A percentile compares a stretch with the other conserved stretches of the same genome.
Evolutionary conservation across 2,329 filamentous ascomycete genomes (phyloP).

Genomic region (Knufia fluminis): DNA sequence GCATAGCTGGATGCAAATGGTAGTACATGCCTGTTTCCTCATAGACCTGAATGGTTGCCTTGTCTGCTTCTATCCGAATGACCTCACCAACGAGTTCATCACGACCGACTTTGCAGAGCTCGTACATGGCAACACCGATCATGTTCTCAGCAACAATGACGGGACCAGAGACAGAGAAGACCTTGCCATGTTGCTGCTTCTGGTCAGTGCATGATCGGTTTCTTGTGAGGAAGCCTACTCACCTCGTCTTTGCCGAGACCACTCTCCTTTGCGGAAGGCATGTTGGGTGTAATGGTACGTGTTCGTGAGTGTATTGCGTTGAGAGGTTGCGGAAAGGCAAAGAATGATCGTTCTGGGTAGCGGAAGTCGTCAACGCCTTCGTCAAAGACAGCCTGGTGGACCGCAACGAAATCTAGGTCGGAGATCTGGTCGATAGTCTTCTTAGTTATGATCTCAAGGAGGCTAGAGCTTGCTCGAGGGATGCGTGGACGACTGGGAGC

Average conservation of each 20-base stretch:
- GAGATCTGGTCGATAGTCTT: slow-evolving; percentile 39
- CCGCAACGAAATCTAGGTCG: slow-evolving; percentile 18
- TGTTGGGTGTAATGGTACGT: slow-evolving; percentile 30
- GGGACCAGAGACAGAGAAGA: slow-evolving; percentile 70
- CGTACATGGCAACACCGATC: slow-evolving; percentile 99
- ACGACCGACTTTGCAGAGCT: slow-evolving; percentile 88
- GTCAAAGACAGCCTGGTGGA: slow-evolving; percentile 21
- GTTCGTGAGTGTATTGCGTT: slow-evolving; percentile 23
- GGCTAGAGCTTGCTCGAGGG: slow-evolving; percentile 18
- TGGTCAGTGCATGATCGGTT: not conserved
- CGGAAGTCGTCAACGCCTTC: slow-evolving; percentile 35
- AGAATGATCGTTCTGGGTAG: slow-evolving; percentile 31
- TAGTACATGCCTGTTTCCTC: slow-evolving; percentile 73
- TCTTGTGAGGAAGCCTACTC: not conserved
- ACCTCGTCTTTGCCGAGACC: slow-evolving; percentile 31
- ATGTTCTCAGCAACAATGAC: slow-evolving; percentile 97
- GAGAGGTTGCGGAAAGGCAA: slow-evolving; percentile 21
- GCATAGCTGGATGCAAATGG: slow-evolving; percentile 8
- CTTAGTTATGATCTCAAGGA: slow-evolving; percentile 52
- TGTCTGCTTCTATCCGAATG: slow-evolving; percentile 92
- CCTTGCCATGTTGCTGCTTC: slow-evolving; percentile 51
- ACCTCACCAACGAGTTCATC: slow-evolving; percentile 92
- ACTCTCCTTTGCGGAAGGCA: slow-evolving; percentile 36
- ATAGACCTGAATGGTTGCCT: slow-evolving; percentile 96
- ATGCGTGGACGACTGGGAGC: slow-evolving; percentile 15